These are phyloP conservation scores for Gonapodya prolifera DNA, from an alignment of 192 early-diverging fungal species.

Conservation along the genomic window DNA sequence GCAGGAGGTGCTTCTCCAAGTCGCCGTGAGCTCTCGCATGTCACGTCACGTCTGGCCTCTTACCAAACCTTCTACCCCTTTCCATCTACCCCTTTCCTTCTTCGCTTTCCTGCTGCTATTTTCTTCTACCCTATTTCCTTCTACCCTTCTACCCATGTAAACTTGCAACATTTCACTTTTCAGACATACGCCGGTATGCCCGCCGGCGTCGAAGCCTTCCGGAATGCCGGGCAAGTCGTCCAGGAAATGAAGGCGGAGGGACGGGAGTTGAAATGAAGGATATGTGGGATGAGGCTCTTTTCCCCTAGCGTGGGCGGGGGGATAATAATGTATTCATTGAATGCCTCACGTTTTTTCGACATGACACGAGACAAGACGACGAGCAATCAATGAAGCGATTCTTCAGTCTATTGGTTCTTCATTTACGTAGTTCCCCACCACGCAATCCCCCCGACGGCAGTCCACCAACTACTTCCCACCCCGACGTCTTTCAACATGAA, in stretches of 20 bases:
- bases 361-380: neutral
- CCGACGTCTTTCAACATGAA: too few species aligned
- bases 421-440: neutral
- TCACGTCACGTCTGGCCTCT: neutral
- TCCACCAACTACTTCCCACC: neutral
- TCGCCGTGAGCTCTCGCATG: neutral
- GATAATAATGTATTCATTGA: too few species aligned
- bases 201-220: conserved; percentile 4
- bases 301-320: too few species aligned
- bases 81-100: neutral
- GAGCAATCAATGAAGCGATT: neutral
- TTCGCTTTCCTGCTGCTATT: neutral
- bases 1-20: conserved; percentile 1
- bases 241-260: neutral
- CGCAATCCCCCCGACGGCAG: neutral
- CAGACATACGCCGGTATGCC: neutral
- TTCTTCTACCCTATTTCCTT: too few species aligned
- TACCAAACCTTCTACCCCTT: neutral
- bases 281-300: neutral
- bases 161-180: neutral
- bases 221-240: neutral
- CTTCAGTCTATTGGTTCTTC: neutral
- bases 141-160: too few species aligned
- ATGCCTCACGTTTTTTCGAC: too few species aligned
- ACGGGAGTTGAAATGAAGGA: neutral